phyloP scores from a whole-genome alignment of 2,329 filamentous ascomycete species.

The Fusarium odoratissimum region DNA sequence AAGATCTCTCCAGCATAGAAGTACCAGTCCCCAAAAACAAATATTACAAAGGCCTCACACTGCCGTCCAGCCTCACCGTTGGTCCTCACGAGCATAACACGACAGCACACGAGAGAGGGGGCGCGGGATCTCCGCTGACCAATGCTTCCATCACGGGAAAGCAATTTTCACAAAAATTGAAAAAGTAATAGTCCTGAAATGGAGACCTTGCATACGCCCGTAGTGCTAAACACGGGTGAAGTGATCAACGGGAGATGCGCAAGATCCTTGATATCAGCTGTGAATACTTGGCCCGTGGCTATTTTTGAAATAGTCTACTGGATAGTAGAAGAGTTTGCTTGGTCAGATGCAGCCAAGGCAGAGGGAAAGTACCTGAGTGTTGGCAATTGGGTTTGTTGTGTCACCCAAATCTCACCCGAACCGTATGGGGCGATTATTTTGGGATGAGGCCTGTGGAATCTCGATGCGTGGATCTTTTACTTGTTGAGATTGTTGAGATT shows the following conservation, averaged over 20 bases:
- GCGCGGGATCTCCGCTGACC: not conserved
- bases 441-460: not conserved
- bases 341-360: conserved; percentile 21
- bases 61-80: conserved; percentile 29
- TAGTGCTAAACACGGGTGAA: not conserved
- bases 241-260: not conserved
- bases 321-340: not conserved
- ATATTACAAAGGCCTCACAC: conserved; percentile 23
- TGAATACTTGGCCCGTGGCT: not conserved
- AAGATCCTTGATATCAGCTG: not conserved
- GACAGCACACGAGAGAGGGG: conserved; percentile 40
- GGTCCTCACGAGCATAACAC: conserved; percentile 28
- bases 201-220: not conserved
- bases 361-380: not conserved
- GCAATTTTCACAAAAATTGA: not conserved
- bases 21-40: not conserved
- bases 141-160: not conserved
- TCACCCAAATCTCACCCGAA: not conserved
- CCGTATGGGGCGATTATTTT: not conserved
- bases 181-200: not conserved
- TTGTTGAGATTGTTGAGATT: not conserved
- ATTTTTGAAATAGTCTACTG: conserved; percentile 11
- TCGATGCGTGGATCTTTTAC: not conserved
- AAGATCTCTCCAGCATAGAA: conserved; percentile 8
- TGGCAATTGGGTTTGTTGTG: not conserved